Conservation (phyloP, 768 basidiomycete species). For the Suillus fuscotomentosus region DNA sequence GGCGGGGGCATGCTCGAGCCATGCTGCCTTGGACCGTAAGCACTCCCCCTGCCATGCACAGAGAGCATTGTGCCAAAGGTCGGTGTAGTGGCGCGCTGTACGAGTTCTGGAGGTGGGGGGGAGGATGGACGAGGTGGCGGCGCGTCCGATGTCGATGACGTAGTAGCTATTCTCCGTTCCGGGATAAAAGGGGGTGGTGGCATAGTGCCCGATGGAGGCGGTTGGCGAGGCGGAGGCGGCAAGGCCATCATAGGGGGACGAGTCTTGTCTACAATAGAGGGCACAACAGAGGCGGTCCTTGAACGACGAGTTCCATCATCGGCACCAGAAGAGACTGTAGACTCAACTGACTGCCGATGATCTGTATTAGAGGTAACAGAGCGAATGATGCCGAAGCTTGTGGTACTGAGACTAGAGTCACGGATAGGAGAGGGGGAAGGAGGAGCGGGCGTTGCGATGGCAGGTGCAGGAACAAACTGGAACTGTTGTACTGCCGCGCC, state of each 20-base stretch:
- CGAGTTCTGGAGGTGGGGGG: slow-evolving; percentile 89
- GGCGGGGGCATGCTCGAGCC: slow-evolving; percentile 78
- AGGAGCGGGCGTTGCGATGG: slow-evolving; percentile 21
- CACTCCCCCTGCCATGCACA: slow-evolving; percentile 47
- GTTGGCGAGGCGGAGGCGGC: slow-evolving; percentile 74
- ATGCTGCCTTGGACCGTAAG: slow-evolving; percentile 53
- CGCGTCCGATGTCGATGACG: slow-evolving; percentile 47
- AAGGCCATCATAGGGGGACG: slow-evolving; percentile 84
- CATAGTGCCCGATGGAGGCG: slow-evolving; percentile 72
- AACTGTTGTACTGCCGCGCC: slow-evolving; percentile 60
- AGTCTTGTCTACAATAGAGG: slow-evolving; percentile 66
- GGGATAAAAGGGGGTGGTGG: slow-evolving; percentile 77
- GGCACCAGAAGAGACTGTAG: slow-evolving; percentile 51
- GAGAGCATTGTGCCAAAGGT: slow-evolving; percentile 66
- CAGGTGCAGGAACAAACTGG: slow-evolving; percentile 54
- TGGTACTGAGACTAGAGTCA: slow-evolving; percentile 46
- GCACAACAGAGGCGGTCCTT: slow-evolving; percentile 60
- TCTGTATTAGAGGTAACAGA: slow-evolving; percentile 56
- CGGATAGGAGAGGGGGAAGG: slow-evolving; percentile 42
- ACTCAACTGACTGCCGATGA: slow-evolving; percentile 71
- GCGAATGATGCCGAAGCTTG: slow-evolving; percentile 39
- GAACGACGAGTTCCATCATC: slow-evolving; percentile 50
- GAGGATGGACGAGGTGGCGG: slow-evolving; percentile 90
- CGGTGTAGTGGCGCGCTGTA: slow-evolving; percentile 88
- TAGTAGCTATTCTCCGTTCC: slow-evolving; percentile 52